phyloP scores from a whole-genome alignment of 2,329 filamentous ascomycete species.

The Zasmidium citrigriseum region DNA sequence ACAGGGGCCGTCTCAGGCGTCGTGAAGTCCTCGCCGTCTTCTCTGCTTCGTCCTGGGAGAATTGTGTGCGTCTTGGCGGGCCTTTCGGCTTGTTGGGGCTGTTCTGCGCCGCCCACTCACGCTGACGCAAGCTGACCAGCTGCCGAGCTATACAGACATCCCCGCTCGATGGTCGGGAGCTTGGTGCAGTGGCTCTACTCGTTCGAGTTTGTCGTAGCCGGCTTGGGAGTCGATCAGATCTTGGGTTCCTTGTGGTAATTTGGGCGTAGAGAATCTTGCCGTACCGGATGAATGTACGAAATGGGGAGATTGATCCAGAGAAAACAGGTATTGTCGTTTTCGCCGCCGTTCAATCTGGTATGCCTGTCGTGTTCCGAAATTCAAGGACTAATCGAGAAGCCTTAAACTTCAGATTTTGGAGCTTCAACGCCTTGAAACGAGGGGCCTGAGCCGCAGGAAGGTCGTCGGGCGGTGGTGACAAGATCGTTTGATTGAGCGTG shows the following conservation, averaged over 20 bases:
- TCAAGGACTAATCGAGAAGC: too few species aligned
- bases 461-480: too few species aligned
- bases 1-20: not conserved
- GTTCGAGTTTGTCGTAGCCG: not conserved
- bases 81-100: not conserved
- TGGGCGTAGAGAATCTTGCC: too few species aligned
- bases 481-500: too few species aligned
- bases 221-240: not conserved
- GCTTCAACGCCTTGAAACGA: too few species aligned
- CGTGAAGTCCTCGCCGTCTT: not conserved
- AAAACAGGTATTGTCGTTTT: too few species aligned
- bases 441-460: too few species aligned
- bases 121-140: conserved; percentile 6
- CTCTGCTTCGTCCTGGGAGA: not conserved
- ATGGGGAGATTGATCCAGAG: too few species aligned
- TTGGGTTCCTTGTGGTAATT: not conserved
- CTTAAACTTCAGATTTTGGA: too few species aligned
- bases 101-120: not conserved
- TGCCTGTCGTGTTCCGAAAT: too few species aligned
- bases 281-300: too few species aligned
- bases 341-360: too few species aligned
- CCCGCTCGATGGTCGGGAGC: not conserved
- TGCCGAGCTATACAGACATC: not conserved
- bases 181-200: not conserved
- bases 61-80: conserved; percentile 1